Percentiles rank a stretch among this genome's conserved stretches.
These are phyloP conservation scores for Volvox africanus DNA, from an alignment of 139 green algal genomes.

Conservation along the genomic window DNA sequence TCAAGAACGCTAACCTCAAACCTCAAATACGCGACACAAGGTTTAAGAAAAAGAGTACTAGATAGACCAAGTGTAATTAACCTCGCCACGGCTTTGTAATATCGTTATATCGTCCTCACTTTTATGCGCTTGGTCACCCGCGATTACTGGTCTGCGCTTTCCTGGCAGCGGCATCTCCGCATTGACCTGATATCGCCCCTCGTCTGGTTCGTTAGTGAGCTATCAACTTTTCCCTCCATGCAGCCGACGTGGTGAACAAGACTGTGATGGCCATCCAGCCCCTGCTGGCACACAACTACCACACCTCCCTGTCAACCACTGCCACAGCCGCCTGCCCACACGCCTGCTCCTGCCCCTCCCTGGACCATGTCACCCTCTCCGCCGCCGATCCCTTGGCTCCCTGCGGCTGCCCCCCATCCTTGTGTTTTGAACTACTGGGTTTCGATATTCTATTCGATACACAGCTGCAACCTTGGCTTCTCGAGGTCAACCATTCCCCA, in stretches of 20 bases:
- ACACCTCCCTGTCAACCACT: constrained; percentile 46
- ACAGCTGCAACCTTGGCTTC: constrained; percentile 76
- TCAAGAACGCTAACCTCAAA: no score
- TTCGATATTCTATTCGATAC: constrained; percentile 81
- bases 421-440: constrained; percentile 83
- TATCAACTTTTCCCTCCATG: background rate
- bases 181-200: no score
- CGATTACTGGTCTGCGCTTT: no score
- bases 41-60: no score
- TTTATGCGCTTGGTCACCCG: no score
- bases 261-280: constrained; percentile 59
- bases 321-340: background rate
- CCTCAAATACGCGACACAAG: no score
- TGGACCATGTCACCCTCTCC: constrained; percentile 33
- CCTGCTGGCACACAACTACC: constrained; percentile 63
- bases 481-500: constrained; percentile 89
- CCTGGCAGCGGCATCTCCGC: no score
- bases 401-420: constrained; percentile 50
- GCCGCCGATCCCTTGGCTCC: background rate
- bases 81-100: no score
- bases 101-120: no score
- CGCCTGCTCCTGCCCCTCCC: constrained; percentile 34
- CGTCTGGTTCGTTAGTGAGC: no score
- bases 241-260: constrained; percentile 53
- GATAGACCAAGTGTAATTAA: no score